These are phyloP conservation scores for Aureococcus anophagefferens DNA, from an alignment of 108 stramenopile genomes.

Conservation along the genomic window DNA sequence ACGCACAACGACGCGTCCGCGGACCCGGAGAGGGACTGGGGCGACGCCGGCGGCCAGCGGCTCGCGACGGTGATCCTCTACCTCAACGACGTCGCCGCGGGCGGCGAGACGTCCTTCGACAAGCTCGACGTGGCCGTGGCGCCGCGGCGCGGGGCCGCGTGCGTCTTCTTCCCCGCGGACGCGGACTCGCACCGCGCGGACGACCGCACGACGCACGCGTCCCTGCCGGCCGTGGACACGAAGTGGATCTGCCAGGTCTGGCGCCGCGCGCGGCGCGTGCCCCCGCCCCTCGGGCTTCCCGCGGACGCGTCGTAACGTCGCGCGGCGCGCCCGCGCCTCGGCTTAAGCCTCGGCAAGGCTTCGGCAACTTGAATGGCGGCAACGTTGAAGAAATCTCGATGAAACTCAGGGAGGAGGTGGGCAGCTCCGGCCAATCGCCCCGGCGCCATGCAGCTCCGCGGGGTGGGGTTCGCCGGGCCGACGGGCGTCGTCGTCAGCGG, in stretches of 20 bases:
- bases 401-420: too few relatives aligned
- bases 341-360: too few relatives aligned
- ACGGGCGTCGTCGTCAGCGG: too few relatives aligned
- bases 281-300: background rate
- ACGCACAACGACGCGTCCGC: background rate
- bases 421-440: too few relatives aligned
- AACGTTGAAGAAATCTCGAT: too few relatives aligned
- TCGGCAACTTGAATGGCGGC: too few relatives aligned
- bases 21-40: background rate
- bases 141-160: conserved; percentile 9
- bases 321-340: too few relatives aligned
- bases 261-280: background rate
- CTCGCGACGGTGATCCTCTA: conserved; percentile 33
- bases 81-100: conserved; percentile 33
- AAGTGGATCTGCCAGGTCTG: conserved; percentile 33
- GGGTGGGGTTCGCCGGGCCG: too few relatives aligned
- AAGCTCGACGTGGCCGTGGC: conserved; percentile 4
- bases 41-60: conserved; percentile 19
- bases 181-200: conserved; percentile 12
- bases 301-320: too few relatives aligned
- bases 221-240: background rate
- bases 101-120: conserved; percentile 26
- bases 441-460: too few relatives aligned
- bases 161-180: conserved; percentile 32
- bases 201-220: conserved; percentile 21